These are phyloP conservation scores for Myriosclerotinia duriaeana DNA, from an alignment of 2,329 filamentous ascomycete species.

Conservation along the genomic window DNA sequence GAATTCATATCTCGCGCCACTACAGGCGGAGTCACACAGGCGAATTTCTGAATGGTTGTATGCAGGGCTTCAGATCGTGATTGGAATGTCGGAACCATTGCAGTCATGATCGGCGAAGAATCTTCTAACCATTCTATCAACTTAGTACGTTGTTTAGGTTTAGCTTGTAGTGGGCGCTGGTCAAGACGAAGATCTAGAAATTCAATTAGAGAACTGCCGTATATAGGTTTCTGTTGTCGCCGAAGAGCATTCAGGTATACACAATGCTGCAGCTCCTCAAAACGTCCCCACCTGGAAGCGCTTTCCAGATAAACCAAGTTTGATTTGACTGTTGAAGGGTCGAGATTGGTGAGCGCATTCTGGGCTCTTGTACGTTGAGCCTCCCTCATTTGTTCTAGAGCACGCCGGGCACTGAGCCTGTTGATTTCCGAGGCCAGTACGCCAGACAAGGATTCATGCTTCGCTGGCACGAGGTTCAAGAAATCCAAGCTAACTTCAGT, in stretches of 20 bases:
- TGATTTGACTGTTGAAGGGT: conserved; percentile 66
- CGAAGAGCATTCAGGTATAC: conserved; percentile 79
- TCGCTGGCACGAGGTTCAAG: conserved; percentile 73
- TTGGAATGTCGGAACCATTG: conserved; percentile 72
- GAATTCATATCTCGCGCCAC: conserved; percentile 75
- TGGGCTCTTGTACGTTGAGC: conserved; percentile 64
- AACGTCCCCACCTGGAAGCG: conserved; percentile 64
- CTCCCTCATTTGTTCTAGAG: conserved; percentile 69
- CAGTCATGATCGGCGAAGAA: conserved; percentile 61
- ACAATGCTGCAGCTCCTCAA: conserved; percentile 77
- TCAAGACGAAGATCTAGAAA: conserved; percentile 65
- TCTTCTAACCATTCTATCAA: conserved; percentile 74
- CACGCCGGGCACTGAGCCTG: conserved; percentile 67
- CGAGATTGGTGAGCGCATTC: conserved; percentile 53
- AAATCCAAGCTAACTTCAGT: conserved; percentile 69
- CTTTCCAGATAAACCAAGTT: conserved; percentile 73
- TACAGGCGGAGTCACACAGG: conserved; percentile 86
- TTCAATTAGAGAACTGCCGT: conserved; percentile 76
- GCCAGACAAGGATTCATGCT: conserved; percentile 64
- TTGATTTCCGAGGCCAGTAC: conserved; percentile 55
- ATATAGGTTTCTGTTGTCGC: conserved; percentile 77
- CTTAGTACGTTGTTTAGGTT: conserved; percentile 59
- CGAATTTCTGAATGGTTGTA: conserved; percentile 79
- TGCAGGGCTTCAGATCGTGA: conserved; percentile 72
- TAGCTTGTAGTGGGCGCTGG: conserved; percentile 57